Evolutionary conservation across 2,329 filamentous ascomycete species (phyloP), one percentile per base, ranked within the genome.

Genomic region (Xylaria hypoxylon): DNA sequence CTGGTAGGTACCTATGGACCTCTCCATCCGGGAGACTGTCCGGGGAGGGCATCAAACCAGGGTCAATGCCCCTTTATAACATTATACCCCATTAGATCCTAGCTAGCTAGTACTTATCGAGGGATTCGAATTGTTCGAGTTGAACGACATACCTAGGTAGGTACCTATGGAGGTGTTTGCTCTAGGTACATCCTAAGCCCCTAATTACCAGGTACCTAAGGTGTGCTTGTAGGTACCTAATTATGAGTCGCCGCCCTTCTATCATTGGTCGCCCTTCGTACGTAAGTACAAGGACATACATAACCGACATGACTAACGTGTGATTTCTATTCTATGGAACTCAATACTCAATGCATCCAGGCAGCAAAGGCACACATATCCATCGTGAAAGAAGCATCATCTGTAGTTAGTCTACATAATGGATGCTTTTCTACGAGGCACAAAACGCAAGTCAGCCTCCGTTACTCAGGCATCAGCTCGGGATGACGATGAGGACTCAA

Each of bases 401-500:
- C 26, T 22, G 52, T 40, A 28, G 10, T 47, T n/a, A 15, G 15
- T 28, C 44, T 26, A 38, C 64, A 77, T 47, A 55, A 90, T 90
- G 88, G 85, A 89, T 70, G 78, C 84, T 31, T 90, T 89, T 73
- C 77, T 90, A 61, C 83, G 82, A 10, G 79, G 82, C 19, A 80
- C 80, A 62, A 89, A 88, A 77, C 84, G 87, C 61, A 89, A 79
- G 71, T 74, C 60, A 44, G 64, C 73, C 26, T 74, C 77, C 10
- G 40, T 71, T n/a, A 8, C 64, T 10, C 59, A 67, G 63, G 64
- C 64, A 35, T 58, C 19, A 51, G 62, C 26, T 59, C 38, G 52
- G 33, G 68, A 74, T 59, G 62, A 66, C 5, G 77, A 79, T 19
- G 86, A 89, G 17, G 92, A 97, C 52, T 90, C 92, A 1, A 99